Base-by-base conservation (phyloP, 2,329 filamentous ascomycete genomes). In the Aspergillus aculeatus region DNA sequence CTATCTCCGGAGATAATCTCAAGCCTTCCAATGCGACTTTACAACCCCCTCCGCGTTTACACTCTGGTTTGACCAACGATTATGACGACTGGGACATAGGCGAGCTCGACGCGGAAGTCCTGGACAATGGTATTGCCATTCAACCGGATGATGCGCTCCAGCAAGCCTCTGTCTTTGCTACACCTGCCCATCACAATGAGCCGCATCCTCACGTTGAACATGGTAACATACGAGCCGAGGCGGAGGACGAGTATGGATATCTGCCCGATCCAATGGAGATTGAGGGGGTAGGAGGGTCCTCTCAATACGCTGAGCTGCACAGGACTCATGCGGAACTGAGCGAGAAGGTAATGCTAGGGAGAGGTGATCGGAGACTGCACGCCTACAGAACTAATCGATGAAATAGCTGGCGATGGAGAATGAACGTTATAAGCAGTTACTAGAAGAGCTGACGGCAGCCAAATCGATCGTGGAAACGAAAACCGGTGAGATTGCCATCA, bases 401-500 rank as follows among this genome's bases (percentile, higher is more conserved):
- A 12, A 32, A 53, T 52, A 80, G 77, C 65, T 77, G 52, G 68
- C 73, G 50, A 70, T 68, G 57, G 77, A 81, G 63, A 73, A 73
- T 53, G 74, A 80, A 57, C 69, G 70, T 54, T 71, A 80, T 5
- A 67, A 80, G 49, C 69, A 69, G 54, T 68, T 80, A 9, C 67
- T 70, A 41, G 69, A 73, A 54, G 77, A 79, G 47, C 62, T 81
- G 21, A 65, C 66, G 49, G 69, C 70, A 16, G 76, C 77, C 21
- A 80, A 74, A 64, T 71, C 72, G 12, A 68, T 77, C 44, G 78
- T 79, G 2, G 74, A 78, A 59, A 78, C 80, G 24, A 86, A 85
- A 69, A 74, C 82, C 7, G 86, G 86, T 32, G 86, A 88, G 69
- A 85, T 85, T 47, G 80, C 85, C 41, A 88, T 87, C 44, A 81